Evolutionary conservation across 2,329 filamentous ascomycete genomes (phyloP), one percentile per base, ranked within the genome.

Genomic region (Trichoderma semiorbis): DNA sequence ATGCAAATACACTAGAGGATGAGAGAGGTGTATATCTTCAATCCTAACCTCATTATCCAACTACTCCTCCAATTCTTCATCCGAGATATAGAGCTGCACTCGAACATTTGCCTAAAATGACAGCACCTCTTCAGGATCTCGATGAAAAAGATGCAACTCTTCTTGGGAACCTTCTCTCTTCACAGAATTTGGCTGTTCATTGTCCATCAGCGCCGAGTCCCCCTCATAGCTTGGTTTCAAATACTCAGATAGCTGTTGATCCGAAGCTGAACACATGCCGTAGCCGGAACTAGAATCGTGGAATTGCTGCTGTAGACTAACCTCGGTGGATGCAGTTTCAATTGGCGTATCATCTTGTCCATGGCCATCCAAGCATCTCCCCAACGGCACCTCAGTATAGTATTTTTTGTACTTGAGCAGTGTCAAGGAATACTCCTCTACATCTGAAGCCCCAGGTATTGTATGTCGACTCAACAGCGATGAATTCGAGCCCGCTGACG

Each of bases 61-160:
- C 5, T 39, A 58, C 21, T 58, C 28, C 11, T 78, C 77, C n/a
- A 79, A 26, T 24, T 80, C 79, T 3, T 79, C 76, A 32, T 81
- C 79, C 16, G 78, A 74, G 36, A 81, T 76, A 67, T 77, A 75
- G 10, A 81, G 76, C 34, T 74, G 73, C 8, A 71, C 70, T 24
- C 80, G 76, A 24, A 81, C 78, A 73, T 77, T 73, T 11, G 74
- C 71, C 80, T 79, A 81, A 65, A 80, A 81, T 67, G 77, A 73
- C 30, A 69, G 50, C n/a, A 78, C 77, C n/a, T 80, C 78, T 26
- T 72, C 69, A 12, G 76, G 73, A 57, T 75, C 67, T 66, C 76
- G 62, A 30, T 71, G 60, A 21, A 73, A n/a, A n/a, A 60, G 21
- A 6, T 53, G 47, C 24, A 50, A 34, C 5, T 30, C 57, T 28